Percentiles rank a stretch among this genome's conserved stretches.
phyloP scores from a whole-genome alignment of 352 stramenopile genomes.

The Phytophthora fragariae region DNA sequence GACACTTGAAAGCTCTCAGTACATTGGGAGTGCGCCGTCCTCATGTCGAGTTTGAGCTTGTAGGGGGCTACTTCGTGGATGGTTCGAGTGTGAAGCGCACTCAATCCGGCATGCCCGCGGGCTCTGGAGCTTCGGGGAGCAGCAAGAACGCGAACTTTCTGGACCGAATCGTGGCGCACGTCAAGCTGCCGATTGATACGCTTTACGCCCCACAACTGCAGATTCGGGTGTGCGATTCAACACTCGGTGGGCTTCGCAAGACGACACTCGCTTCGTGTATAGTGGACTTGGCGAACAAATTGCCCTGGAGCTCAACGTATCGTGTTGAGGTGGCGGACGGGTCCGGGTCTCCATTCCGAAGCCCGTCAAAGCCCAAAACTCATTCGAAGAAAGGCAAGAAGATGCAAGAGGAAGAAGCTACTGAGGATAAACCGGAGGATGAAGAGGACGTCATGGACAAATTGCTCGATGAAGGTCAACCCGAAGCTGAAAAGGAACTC shows the following conservation, averaged over 20 bases:
- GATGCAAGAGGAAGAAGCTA: background rate
- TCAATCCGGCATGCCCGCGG: slow-evolving; percentile 37
- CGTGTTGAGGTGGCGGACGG: slow-evolving; percentile 25
- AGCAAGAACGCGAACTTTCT: slow-evolving; percentile 85
- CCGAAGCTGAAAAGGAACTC: slow-evolving; percentile 23
- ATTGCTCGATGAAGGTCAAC: slow-evolving; percentile 26
- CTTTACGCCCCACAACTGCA: slow-evolving; percentile 69
- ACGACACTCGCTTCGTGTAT: slow-evolving; percentile 61
- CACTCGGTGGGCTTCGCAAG: slow-evolving; percentile 63
- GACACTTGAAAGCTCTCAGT: slow-evolving; percentile 65
- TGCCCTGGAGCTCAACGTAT: slow-evolving; percentile 76
- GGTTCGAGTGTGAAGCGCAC: slow-evolving; percentile 52
- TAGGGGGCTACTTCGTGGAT: slow-evolving; percentile 59
- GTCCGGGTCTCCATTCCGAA: slow-evolving; percentile 51
- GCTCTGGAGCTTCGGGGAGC: slow-evolving; percentile 17
- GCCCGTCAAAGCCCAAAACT: slow-evolving; percentile 37
- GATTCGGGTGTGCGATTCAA: slow-evolving; percentile 68
- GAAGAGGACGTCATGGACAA: slow-evolving; percentile 20
- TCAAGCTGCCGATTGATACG: slow-evolving; percentile 65
- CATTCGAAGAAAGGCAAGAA: slow-evolving; percentile 1
- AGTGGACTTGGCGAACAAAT: slow-evolving; percentile 63
- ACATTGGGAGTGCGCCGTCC: slow-evolving; percentile 65
- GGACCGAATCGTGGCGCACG: slow-evolving; percentile 56
- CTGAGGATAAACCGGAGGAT: slow-evolving; percentile 7
- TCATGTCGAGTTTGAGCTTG: slow-evolving; percentile 75